Evolutionary conservation across 768 basidiomycete species (phyloP).

Genomic region (Mycena alexandri): DNA sequence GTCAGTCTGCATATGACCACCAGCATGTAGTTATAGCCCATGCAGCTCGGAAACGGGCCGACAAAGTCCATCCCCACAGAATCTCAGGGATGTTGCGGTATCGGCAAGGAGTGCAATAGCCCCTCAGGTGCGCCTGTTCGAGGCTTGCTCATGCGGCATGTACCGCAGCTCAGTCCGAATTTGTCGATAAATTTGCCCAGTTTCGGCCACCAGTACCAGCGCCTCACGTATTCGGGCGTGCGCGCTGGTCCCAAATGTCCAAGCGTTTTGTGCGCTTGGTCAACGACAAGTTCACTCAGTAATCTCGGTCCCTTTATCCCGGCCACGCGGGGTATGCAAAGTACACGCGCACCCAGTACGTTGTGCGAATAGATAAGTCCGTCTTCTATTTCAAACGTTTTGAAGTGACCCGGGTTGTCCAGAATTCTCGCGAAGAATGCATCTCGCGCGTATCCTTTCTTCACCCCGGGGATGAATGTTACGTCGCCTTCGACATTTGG

Average conservation of each 20-base stretch:
- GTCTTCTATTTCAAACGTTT: not conserved
- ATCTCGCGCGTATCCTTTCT: not conserved
- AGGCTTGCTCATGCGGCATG: too few relatives aligned
- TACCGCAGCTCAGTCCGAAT: too few relatives aligned
- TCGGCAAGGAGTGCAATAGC: not conserved
- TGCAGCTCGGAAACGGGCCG: constrained; percentile 2
- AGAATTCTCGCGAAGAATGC: not conserved
- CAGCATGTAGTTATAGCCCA: too few relatives aligned
- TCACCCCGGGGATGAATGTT: not conserved
- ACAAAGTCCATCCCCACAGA: constrained; percentile 38
- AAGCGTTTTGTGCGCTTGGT: too few relatives aligned
- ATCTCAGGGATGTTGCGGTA: constrained; percentile 7
- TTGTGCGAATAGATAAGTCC: not conserved
- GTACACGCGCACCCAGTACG: not conserved
- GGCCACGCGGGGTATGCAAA: not conserved
- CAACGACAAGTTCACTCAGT: not conserved
- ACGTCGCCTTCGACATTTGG: not conserved
- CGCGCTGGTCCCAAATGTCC: constrained; percentile 42
- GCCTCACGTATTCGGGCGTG: constrained; percentile 43
- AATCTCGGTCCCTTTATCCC: not conserved
- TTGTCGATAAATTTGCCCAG: constrained; percentile 27
- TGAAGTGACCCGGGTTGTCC: not conserved
- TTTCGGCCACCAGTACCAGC: constrained; percentile 37
- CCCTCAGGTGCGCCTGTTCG: not conserved
- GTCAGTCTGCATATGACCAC: too few relatives aligned